Evolutionary conservation across 2,329 filamentous ascomycete species (phyloP), one percentile per base, ranked within the genome.

Genomic region (Trichoderma koningiopsis): DNA sequence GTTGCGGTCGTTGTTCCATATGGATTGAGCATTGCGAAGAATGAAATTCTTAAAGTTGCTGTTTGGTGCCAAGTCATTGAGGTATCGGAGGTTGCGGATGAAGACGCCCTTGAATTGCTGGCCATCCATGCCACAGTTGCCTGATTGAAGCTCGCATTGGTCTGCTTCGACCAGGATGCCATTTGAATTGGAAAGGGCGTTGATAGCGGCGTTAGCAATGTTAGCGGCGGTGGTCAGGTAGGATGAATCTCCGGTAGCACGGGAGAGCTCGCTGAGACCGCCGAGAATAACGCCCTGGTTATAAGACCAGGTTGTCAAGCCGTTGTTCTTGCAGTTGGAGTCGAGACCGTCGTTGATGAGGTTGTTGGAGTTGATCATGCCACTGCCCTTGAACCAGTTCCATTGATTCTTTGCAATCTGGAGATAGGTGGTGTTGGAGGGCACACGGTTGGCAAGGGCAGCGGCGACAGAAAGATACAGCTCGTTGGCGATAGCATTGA

Each of bases 91-190:
- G 74, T 91, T 91, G 24, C 89, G 84, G 19, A 87, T 83, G 72
- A 92, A 92, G 43, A 92, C 82, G 4, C 91, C 91, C 78, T 93
- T 93, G 84, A 93, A 93, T 74, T 91, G 88, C 40, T 86, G 83
- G 1, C 83, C 85, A 70, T 89, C 85, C 22, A 74, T 76, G 13
- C 80, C 82, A 66, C 83, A 86, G 72, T 80, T 72, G 52, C 77
- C 77, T 10, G 72, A 62, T 16, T 72, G 69, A 22, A 76, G 74
- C 70, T 81, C 79, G 68, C 80, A 81, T 43, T 76, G 72, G 70
- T 78, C 78, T 10, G 75, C 73, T 73, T 81, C 80, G 16, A 76
- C 71, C 5, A 90, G 78, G 31, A 89, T 80, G 13, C 83, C 82
- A 64, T 83, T 77, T 0, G 77, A 68, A 70, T 84, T 81, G 4